phyloP scores from a whole-genome alignment of 2,329 filamentous ascomycete species.

The Penicillium sp. region DNA sequence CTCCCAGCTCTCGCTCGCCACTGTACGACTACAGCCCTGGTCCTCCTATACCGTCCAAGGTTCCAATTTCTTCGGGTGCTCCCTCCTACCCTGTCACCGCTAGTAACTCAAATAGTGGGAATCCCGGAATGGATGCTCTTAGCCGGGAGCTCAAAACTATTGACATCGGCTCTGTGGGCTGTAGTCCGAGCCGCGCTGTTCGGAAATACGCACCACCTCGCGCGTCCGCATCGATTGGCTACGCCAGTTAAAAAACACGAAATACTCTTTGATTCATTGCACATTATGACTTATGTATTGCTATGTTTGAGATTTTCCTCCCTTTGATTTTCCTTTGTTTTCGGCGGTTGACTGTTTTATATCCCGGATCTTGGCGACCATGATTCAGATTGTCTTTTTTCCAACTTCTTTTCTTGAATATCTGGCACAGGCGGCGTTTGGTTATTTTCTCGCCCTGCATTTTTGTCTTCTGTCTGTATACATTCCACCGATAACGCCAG shows the following conservation, averaged over 20 bases:
- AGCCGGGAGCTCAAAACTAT: conserved; percentile 61
- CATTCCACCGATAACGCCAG: conserved; percentile 4
- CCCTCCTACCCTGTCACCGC: conserved; percentile 34
- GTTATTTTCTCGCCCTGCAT: conserved; percentile 1
- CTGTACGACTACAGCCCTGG: conserved; percentile 38
- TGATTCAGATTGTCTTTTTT: conserved; percentile 15
- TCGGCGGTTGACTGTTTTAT: conserved; percentile 11
- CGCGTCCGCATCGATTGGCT: conserved; percentile 31
- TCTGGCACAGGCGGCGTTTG: conserved; percentile 12
- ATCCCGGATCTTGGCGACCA: conserved; percentile 5
- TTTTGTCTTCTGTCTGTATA: conserved; percentile 12
- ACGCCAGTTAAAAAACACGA: conserved; percentile 29
- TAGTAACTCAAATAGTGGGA: conserved; percentile 29
- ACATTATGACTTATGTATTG: conserved; percentile 24
- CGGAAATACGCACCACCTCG: conserved; percentile 39
- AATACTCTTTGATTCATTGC: conserved; percentile 1
- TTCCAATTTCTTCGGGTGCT: conserved; percentile 40
- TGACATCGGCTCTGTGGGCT: conserved; percentile 49
- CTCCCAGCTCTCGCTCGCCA: conserved; percentile 31
- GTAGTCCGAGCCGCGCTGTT: conserved; percentile 34
- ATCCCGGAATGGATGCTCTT: conserved; percentile 51
- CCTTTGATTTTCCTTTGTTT: conserved; percentile 1
- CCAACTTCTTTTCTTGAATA: conserved; percentile 8
- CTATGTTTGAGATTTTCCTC: conserved; percentile 11
- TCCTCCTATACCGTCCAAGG: conserved; percentile 49